Percentiles rank a stretch among this genome's conserved stretches.
These are phyloP conservation scores for Tetrahymena malaccensis DNA, from an alignment of 73 alveolate species.

Conservation along the genomic window DNA sequence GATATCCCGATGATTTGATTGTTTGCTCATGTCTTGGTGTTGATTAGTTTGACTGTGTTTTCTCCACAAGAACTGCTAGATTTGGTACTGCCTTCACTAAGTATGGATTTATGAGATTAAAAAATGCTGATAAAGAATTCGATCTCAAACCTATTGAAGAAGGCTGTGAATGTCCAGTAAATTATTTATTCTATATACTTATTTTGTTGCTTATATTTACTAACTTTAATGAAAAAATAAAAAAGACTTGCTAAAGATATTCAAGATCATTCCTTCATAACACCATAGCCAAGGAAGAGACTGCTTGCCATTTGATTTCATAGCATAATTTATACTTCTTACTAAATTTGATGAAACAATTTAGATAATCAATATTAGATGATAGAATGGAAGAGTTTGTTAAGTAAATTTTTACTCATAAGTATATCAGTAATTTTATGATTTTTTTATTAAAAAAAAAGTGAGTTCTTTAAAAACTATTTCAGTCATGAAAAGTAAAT, in stretches of 20 bases:
- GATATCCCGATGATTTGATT: conserved; percentile 98
- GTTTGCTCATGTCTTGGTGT: conserved; percentile 98
- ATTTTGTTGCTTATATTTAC: too few relatives aligned
- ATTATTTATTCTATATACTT: neutral
- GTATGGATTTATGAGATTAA: conserved; percentile 82
- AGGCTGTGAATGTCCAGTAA: conserved; percentile 77
- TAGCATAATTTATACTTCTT: conserved; percentile 83
- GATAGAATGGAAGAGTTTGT: conserved; percentile 73
- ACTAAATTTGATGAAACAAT: conserved; percentile 59
- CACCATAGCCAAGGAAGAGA: conserved; percentile 69
- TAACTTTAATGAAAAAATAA: too few relatives aligned
- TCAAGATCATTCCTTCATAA: conserved; percentile 77
- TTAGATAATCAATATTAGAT: conserved; percentile 77
- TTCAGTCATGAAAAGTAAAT: neutral
- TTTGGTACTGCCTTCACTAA: conserved; percentile 96
- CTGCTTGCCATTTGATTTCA: conserved; percentile 80
- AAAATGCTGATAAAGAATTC: conserved; percentile 48
- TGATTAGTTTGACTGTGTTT: conserved; percentile 98
- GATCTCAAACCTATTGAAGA: conserved; percentile 89
- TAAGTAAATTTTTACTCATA: conserved; percentile 22
- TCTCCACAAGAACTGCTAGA: conserved; percentile 97
- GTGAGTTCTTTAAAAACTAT: neutral
- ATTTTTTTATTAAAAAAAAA: neutral
- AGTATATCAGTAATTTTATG: neutral
- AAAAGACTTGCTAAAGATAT: conserved; percentile 77